Conservation (phyloP, 768 basidiomycete genomes). For the Pulveroboletus sp. region DNA sequence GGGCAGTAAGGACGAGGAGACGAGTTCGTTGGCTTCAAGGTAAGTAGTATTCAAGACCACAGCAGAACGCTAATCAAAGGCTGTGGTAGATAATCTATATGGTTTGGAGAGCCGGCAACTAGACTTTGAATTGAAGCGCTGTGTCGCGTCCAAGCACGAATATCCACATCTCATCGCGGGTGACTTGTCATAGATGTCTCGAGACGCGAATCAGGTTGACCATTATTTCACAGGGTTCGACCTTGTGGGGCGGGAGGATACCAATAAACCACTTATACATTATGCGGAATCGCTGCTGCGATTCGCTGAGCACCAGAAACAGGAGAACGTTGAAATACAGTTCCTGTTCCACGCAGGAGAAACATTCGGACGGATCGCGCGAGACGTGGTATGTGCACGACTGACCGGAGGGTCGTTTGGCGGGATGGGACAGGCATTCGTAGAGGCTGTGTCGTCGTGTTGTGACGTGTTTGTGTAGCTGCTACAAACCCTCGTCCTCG, state of each 20-base stretch:
- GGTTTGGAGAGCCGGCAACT: constrained; percentile 35
- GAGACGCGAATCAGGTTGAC: not conserved
- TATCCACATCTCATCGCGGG: constrained; percentile 45
- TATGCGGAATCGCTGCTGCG: constrained; percentile 36
- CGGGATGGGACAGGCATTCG: no score
- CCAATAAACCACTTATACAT: constrained; percentile 33
- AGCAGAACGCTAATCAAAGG: not conserved
- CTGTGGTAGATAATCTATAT: constrained; percentile 39
- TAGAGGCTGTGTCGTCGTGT: constrained; percentile 29
- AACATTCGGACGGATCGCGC: constrained; percentile 45
- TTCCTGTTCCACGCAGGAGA: constrained; percentile 49
- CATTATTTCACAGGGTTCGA: constrained; percentile 37
- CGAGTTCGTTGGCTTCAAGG: constrained; percentile 41
- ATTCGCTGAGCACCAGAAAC: constrained; percentile 35
- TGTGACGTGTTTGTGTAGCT: constrained; percentile 17
- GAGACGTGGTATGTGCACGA: no score
- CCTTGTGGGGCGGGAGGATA: constrained; percentile 45
- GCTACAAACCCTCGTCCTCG: constrained; percentile 8
- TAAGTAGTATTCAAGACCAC: constrained; percentile 7
- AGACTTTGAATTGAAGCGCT: constrained; percentile 41
- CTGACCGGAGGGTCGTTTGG: no score
- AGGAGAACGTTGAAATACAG: constrained; percentile 30
- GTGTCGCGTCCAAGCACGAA: constrained; percentile 39
- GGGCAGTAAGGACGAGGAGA: constrained; percentile 34
- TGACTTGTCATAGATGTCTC: constrained; percentile 6